phyloP scores from a whole-genome alignment of 352 stramenopile species.

The Phytopythium chamaehyphon region DNA sequence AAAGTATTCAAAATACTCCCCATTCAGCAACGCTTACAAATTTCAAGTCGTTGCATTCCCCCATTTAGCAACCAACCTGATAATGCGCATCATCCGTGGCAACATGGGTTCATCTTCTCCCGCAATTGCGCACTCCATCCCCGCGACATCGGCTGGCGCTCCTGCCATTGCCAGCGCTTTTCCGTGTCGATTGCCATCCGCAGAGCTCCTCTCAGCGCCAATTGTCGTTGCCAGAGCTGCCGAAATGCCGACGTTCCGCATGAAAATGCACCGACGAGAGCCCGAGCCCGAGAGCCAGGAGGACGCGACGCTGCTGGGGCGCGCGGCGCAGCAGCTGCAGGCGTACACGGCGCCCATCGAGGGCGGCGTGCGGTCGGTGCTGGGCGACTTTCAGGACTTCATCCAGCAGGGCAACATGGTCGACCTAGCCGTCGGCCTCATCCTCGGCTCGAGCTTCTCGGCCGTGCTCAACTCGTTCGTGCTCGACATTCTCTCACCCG shows the following conservation, averaged over 20 bases:
- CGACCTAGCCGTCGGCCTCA: slow-evolving; percentile 64
- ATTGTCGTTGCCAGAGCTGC: too few relatives aligned
- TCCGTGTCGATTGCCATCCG: background rate
- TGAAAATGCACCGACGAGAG: background rate
- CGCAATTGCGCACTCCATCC: background rate
- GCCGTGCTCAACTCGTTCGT: slow-evolving; percentile 74
- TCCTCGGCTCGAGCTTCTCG: slow-evolving; percentile 61
- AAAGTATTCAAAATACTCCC: too few relatives aligned
- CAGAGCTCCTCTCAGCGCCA: background rate
- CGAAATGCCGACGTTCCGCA: slow-evolving; percentile 3
- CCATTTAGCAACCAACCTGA: too few relatives aligned
- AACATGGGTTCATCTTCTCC: too few relatives aligned
- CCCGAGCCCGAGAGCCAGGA: slow-evolving; percentile 13
- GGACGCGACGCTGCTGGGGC: slow-evolving; percentile 19
- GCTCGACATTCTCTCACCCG: slow-evolving; percentile 53
- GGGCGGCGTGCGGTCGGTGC: slow-evolving; percentile 20
- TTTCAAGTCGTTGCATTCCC: too few relatives aligned
- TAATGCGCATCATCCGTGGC: too few relatives aligned
- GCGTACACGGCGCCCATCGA: slow-evolving; percentile 18
- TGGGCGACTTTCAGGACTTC: slow-evolving; percentile 67
- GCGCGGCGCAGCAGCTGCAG: slow-evolving; percentile 14
- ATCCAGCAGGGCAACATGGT: slow-evolving; percentile 76
- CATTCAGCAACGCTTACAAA: too few relatives aligned
- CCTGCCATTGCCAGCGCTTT: too few relatives aligned
- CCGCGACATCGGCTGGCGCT: too few relatives aligned